Evolutionary conservation across 495 filamentous ascomycete genomes (phyloP), one percentile per base, ranked within the genome.

Genomic region (Aspergillus affinis): DNA sequence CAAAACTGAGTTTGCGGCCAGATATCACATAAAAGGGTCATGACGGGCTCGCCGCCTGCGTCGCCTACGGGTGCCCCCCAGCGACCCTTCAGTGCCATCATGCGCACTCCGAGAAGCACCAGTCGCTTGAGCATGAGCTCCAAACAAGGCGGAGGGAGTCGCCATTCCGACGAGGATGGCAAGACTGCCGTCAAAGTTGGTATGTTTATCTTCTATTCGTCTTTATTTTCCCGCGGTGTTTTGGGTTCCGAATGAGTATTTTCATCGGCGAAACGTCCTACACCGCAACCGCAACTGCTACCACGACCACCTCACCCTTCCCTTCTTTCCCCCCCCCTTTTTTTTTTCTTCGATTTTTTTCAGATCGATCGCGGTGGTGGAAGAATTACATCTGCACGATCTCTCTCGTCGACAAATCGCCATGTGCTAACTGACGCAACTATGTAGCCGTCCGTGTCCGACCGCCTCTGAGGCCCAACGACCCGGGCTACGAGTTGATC

Each of bases 171-270:
- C 69, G 94, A 98, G 66, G 94, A 97, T 81, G 82, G 83, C 47
- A 93, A 89, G 75, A 97, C 94, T 30, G 90, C 94, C n/a, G 94
- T 98, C 71, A 97, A 92, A 96, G 94, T 98, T 74, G 94, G 94
- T 98, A 84, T 70, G 94, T 92, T 30, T 41, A 26, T 41, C 17
- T 48, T 30, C n/a, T n/a, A 19, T 27, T n/a, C n/a, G 18, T 26
- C 23, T 26, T 26, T 26, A 4, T 46, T 23, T 54, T n/a, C n/a
- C 19, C 13, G 8, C 17, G 12, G 30, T 32, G 10, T 32, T 32
- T 32, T 32, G 7, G 7, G 1, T 12, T 19, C 41, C 41, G 4
- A 10, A 4, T 4, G n/a, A 15, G n/a, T 5, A 18, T 47, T 23
- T 10, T 41, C 9, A 4, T 44, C 32, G 36, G 54, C 54, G 54